Percentiles rank a stretch among this genome's conserved stretches.
Conservation (phyloP, 2,329 filamentous ascomycete genomes). For the Fonsecaea erecta region DNA sequence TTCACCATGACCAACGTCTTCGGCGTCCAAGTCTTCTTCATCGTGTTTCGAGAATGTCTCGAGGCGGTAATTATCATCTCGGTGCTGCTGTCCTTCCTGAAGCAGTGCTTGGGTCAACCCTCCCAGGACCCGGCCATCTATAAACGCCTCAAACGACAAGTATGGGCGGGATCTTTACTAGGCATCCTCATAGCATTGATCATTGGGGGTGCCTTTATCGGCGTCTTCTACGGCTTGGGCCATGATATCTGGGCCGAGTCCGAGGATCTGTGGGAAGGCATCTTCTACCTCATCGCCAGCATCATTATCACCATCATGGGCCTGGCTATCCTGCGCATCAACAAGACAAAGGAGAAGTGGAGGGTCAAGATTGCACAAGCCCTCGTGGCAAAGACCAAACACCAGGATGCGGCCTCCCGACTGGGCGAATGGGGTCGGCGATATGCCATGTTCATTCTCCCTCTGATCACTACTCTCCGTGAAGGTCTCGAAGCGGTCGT, state of each 20-base stretch:
- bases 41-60: slow-evolving; percentile 82
- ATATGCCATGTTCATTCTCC: slow-evolving; percentile 83
- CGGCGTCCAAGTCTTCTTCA: slow-evolving; percentile 83
- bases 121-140: slow-evolving; percentile 65
- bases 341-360: slow-evolving; percentile 86
- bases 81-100: slow-evolving; percentile 81
- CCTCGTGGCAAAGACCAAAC: slow-evolving; percentile 61
- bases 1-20: slow-evolving; percentile 71
- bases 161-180: slow-evolving; percentile 70
- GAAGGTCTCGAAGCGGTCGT: slow-evolving; percentile 86
- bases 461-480: slow-evolving; percentile 81
- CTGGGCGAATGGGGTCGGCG: slow-evolving; percentile 67
- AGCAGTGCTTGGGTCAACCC: slow-evolving; percentile 71
- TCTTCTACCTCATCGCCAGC: slow-evolving; percentile 74
- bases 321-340: slow-evolving; percentile 76
- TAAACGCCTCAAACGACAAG: slow-evolving; percentile 70
- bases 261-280: slow-evolving; percentile 80
- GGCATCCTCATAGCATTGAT: slow-evolving; percentile 69
- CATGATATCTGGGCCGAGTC: slow-evolving; percentile 68
- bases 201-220: slow-evolving; percentile 71
- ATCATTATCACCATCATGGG: slow-evolving; percentile 84
- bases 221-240: slow-evolving; percentile 72
- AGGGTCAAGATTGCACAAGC: slow-evolving; percentile 75
- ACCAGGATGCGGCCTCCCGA: slow-evolving; percentile 41
- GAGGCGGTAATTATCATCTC: slow-evolving; percentile 86